Percentiles rank a stretch among this genome's conserved stretches.
These are phyloP conservation scores for Ceratocystis albifundus DNA, from an alignment of 2,329 filamentous ascomycete species.

Conservation along the genomic window DNA sequence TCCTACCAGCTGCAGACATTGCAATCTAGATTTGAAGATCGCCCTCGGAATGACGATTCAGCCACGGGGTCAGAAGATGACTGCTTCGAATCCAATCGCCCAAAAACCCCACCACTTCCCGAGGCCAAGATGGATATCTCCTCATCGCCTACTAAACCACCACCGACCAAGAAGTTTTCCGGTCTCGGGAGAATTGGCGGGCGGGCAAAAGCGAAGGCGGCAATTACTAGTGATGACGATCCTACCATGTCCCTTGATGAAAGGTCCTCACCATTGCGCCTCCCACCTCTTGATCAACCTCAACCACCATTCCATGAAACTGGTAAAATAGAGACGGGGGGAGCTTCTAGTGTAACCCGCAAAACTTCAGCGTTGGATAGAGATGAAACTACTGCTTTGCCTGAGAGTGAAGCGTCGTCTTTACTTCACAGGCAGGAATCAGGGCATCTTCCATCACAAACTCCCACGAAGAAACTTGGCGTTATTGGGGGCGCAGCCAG, in stretches of 20 bases:
- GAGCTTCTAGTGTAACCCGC: not conserved
- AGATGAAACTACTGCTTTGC: slow-evolving; percentile 13
- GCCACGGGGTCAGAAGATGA: slow-evolving; percentile 15
- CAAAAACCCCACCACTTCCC: not conserved
- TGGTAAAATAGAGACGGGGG: not conserved
- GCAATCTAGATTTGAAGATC: not conserved
- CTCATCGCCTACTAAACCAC: not conserved
- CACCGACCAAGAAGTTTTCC: not conserved
- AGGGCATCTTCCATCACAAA: not conserved
- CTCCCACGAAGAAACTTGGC: not conserved
- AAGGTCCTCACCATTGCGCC: not conserved
- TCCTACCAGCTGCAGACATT: not conserved
- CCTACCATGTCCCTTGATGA: slow-evolving; percentile 16
- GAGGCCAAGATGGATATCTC: not conserved
- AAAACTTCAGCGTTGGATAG: not conserved
- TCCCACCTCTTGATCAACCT: not conserved
- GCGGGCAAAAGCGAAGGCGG: not conserved
- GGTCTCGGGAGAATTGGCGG: slow-evolving; percentile 16
- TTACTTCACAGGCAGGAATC: not conserved
- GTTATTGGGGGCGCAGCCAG: not conserved
- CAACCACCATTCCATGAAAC: not conserved
- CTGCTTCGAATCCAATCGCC: slow-evolving; percentile 15
- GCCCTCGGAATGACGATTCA: not conserved
- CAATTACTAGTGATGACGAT: not conserved
- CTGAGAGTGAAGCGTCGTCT: not conserved